These are phyloP conservation scores for Neurospora sp. DNA, from an alignment of 495 filamentous ascomycete genomes.

Conservation along the genomic window DNA sequence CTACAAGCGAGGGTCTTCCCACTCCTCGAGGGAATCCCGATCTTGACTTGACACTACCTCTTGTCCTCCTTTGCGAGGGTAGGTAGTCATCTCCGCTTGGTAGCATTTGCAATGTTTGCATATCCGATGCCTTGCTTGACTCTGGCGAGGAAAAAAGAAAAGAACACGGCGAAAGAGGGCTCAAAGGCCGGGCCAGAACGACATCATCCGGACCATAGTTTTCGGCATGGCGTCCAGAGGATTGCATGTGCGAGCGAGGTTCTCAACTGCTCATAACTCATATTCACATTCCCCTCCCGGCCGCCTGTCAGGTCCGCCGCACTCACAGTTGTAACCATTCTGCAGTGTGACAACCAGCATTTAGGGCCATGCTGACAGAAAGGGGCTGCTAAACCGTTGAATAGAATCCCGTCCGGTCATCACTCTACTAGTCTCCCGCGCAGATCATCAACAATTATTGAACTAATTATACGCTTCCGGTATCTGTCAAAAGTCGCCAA, in stretches of 20 bases:
- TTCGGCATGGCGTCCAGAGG: neutral
- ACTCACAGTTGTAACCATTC: neutral
- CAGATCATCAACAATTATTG: neutral
- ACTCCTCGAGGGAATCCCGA: neutral
- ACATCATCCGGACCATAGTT: neutral
- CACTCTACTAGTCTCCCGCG: neutral
- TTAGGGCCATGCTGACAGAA: neutral
- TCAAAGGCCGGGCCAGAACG: neutral
- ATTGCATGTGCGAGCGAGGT: neutral
- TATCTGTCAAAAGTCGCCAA: neutral
- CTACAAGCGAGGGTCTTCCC: neutral
- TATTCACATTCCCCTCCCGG: neutral
- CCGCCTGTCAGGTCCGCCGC: neutral
- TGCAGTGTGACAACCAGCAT: neutral
- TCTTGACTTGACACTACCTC: neutral
- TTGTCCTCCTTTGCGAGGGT: neutral
- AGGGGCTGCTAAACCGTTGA: neutral
- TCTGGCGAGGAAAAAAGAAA: neutral
- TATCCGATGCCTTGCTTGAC: neutral
- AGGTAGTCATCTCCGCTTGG: neutral
- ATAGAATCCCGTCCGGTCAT: neutral
- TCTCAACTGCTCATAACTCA: neutral
- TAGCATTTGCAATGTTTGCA: neutral
- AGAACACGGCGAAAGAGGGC: neutral
- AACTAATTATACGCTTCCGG: neutral